Conservation (phyloP, 2,329 filamentous ascomycete genomes). For the Sporothrix pallida region DNA sequence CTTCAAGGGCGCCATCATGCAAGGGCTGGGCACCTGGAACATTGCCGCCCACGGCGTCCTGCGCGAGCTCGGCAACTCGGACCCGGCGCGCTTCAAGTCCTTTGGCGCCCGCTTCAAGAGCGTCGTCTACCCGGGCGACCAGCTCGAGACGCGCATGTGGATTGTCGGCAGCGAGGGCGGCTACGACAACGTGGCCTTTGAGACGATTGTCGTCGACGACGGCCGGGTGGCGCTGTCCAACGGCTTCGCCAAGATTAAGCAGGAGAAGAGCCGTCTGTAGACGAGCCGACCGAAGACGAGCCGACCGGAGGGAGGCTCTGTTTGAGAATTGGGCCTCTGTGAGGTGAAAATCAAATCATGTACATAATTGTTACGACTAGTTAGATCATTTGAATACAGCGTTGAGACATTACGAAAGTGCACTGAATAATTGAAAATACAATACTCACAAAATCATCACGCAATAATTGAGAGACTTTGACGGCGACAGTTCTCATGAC, state of each 20-base stretch:
- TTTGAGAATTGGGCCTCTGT: neutral
- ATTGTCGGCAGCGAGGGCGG: conserved; percentile 44
- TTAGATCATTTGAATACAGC: conserved; percentile 21
- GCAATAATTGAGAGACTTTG: neutral
- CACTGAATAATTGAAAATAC: neutral
- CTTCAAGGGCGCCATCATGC: conserved; percentile 54
- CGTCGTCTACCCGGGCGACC: conserved; percentile 55
- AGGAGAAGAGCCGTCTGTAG: conserved; percentile 34
- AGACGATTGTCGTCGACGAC: conserved; percentile 49
- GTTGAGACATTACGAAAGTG: neutral
- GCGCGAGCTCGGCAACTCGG: conserved; percentile 48
- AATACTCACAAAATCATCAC: neutral
- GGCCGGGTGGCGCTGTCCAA: conserved; percentile 48
- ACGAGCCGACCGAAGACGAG: conserved; percentile 19
- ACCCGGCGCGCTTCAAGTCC: conserved; percentile 49
- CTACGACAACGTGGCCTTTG: conserved; percentile 48
- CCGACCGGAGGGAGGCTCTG: neutral
- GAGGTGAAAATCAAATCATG: neutral
- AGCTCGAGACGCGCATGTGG: conserved; percentile 53
- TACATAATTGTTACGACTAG: conserved; percentile 28
- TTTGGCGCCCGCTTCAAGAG: conserved; percentile 54
- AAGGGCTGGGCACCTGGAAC: conserved; percentile 56
- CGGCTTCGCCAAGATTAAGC: conserved; percentile 38
- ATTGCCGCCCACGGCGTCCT: conserved; percentile 53
- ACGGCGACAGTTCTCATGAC: neutral